A percentile compares a stretch with the other conserved stretches of the same genome.
These are phyloP conservation scores for Neonectria coccinea DNA, from an alignment of 2,329 filamentous ascomycete species.

Conservation along the genomic window DNA sequence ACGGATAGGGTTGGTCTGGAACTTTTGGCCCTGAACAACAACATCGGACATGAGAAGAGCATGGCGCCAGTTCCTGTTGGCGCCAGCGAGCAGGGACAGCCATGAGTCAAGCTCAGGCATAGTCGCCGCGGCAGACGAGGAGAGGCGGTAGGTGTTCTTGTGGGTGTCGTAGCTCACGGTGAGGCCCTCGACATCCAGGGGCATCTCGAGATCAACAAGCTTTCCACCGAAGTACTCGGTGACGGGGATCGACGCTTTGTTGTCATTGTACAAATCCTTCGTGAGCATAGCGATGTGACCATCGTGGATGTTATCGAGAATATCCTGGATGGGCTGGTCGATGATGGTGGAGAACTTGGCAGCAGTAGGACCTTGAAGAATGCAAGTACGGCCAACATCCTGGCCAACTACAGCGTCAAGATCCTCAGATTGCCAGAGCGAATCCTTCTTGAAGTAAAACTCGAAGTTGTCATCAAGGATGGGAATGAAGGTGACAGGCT, in stretches of 20 bases:
- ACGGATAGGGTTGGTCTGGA: constrained; percentile 95
- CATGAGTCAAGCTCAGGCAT: constrained; percentile 86
- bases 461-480: constrained; percentile 97
- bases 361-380: constrained; percentile 93
- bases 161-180: constrained; percentile 81
- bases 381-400: constrained; percentile 95
- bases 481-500: constrained; percentile 96
- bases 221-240: constrained; percentile 97
- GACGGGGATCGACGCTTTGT: constrained; percentile 80
- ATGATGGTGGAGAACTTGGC: constrained; percentile 89
- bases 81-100: constrained; percentile 88
- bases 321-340: constrained; percentile 95
- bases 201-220: constrained; percentile 76
- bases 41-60: constrained; percentile 94
- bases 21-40: constrained; percentile 94
- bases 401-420: constrained; percentile 95
- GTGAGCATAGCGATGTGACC: constrained; percentile 86
- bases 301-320: constrained; percentile 90
- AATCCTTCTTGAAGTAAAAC: constrained; percentile 99
- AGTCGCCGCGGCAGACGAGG: constrained; percentile 76
- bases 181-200: constrained; percentile 85
- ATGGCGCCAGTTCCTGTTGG: constrained; percentile 90
- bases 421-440: constrained; percentile 98
- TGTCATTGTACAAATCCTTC: constrained; percentile 81
- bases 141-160: constrained; percentile 88